Percentiles rank a stretch among this genome's conserved stretches.
Conservation (phyloP, 495 filamentous ascomycete genomes). For the Paragyromitra xinjiangensis region DNA sequence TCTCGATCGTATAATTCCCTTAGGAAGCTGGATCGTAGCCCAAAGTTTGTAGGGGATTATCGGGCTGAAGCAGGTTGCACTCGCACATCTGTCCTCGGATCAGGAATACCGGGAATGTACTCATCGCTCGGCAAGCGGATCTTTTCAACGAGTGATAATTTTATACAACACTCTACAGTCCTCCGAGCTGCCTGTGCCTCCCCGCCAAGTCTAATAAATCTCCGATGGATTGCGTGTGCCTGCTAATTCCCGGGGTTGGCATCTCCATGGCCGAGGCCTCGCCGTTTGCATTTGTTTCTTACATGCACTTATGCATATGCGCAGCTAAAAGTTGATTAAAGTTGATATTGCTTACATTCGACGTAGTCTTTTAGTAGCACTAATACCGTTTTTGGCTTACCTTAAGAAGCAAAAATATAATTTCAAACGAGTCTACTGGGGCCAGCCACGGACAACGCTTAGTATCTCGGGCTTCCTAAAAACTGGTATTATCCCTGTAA, state of each 20-base stretch:
- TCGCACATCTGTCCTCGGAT: not conserved
- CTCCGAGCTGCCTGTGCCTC: conserved; percentile 18
- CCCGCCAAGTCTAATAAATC: conserved; percentile 4
- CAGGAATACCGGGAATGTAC: not conserved
- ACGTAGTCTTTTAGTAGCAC: not conserved
- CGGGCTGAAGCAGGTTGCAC: too few species aligned
- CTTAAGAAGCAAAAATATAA: not conserved
- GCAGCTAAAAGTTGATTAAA: too few species aligned
- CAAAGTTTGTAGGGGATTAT: too few species aligned
- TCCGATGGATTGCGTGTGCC: conserved; percentile 2
- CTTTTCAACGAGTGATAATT: not conserved
- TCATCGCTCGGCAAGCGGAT: conserved; percentile 5
- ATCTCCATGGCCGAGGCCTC: conserved; percentile 1
- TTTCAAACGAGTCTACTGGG: conserved; percentile 17
- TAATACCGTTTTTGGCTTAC: not conserved
- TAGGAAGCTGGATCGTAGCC: too few species aligned
- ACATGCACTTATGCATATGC: too few species aligned
- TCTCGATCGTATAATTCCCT: too few species aligned
- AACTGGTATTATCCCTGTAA: not conserved
- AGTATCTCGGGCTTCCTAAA: not conserved
- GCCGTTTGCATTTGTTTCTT: too few species aligned
- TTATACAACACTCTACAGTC: not conserved
- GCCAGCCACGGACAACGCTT: not conserved
- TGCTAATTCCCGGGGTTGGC: not conserved
- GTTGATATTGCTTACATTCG: too few species aligned